These are phyloP conservation scores for Pythium pyrilobum DNA, from an alignment of 352 stramenopile genomes.

Conservation along the genomic window DNA sequence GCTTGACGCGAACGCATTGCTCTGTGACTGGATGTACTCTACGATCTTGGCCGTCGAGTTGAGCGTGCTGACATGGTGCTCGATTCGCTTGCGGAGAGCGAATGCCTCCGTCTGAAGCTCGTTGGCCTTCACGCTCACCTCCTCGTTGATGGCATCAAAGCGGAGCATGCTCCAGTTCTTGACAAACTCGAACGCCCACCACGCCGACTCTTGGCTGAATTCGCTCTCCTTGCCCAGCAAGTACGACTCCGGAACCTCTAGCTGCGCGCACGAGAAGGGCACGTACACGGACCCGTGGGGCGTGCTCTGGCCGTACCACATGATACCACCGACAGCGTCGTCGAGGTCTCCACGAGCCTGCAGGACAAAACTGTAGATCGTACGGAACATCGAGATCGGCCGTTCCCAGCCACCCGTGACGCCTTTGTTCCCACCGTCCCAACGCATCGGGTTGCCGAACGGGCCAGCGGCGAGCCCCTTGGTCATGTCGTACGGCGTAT, in stretches of 20 bases:
- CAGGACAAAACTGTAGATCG: slow-evolving; percentile 65
- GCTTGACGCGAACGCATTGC: slow-evolving; percentile 36
- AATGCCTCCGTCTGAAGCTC: slow-evolving; percentile 33
- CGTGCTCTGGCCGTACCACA: slow-evolving; percentile 50
- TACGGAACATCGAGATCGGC: slow-evolving; percentile 86
- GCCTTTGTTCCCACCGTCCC: slow-evolving; percentile 38
- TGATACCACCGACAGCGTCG: slow-evolving; percentile 32
- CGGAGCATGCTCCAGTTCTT: slow-evolving; percentile 70
- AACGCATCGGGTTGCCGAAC: slow-evolving; percentile 85
- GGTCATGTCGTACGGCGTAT: slow-evolving; percentile 72
- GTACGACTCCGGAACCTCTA: slow-evolving; percentile 36
- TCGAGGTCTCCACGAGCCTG: slow-evolving; percentile 27
- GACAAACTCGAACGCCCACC: slow-evolving; percentile 74
- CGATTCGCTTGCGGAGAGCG: slow-evolving; percentile 20
- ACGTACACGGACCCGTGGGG: slow-evolving; percentile 52
- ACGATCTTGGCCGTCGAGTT: slow-evolving; percentile 21
- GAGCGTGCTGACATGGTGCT: slow-evolving; percentile 17
- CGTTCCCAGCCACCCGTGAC: slow-evolving; percentile 67
- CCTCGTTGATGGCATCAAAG: slow-evolving; percentile 45
- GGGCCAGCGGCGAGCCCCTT: slow-evolving; percentile 70
- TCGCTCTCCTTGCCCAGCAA: slow-evolving; percentile 46
- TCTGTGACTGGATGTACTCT: slow-evolving; percentile 22
- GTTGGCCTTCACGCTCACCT: slow-evolving; percentile 28
- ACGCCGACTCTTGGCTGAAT: slow-evolving; percentile 44
- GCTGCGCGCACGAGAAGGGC: slow-evolving; percentile 43